These are phyloP conservation scores for Penicillium occitanis DNA, from an alignment of 2,329 filamentous ascomycete species.

Conservation along the genomic window DNA sequence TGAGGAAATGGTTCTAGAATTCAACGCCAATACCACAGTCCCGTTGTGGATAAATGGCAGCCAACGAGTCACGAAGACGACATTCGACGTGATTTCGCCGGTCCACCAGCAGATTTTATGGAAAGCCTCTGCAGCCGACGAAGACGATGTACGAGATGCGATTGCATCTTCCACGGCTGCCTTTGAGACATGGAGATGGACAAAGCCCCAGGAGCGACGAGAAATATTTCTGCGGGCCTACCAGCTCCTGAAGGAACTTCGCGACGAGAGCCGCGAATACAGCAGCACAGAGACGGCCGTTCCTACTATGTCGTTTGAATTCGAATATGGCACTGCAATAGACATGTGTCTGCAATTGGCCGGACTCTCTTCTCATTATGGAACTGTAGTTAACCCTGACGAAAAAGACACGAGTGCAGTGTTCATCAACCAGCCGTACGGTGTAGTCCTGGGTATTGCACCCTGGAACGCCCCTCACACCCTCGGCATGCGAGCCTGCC, in stretches of 20 bases:
- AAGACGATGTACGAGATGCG: slow-evolving; percentile 1
- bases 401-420: neutral
- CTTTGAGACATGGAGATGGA: slow-evolving; percentile 7
- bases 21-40: neutral
- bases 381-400: neutral
- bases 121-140: slow-evolving; percentile 3
- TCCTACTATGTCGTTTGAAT: neutral
- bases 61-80: slow-evolving; percentile 26
- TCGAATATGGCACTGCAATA: neutral
- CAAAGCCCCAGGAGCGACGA: neutral
- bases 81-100: slow-evolving; percentile 29
- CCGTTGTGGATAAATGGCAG: neutral
- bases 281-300: neutral
- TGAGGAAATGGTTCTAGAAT: neutral
- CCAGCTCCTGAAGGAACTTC: neutral
- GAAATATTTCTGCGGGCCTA: neutral
- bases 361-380: neutral
- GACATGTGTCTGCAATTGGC: neutral
- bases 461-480: neutral
- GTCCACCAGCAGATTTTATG: neutral
- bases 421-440: neutral
- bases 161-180: neutral
- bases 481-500: neutral
- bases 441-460: neutral
- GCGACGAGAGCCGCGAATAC: neutral